phyloP scores from a whole-genome alignment of 176 grass and related monocot genomes.

The Poa pratensis region DNA sequence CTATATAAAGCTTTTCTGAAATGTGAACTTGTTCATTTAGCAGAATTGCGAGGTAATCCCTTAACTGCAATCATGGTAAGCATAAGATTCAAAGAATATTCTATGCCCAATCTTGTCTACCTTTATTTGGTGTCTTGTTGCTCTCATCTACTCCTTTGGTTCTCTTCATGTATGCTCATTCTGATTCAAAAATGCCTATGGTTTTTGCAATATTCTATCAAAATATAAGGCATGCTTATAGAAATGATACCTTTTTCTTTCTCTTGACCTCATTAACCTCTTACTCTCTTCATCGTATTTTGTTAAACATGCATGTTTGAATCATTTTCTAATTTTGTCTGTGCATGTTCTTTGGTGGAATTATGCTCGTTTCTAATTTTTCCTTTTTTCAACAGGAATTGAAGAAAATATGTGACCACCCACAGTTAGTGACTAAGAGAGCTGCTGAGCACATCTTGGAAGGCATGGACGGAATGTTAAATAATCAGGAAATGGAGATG shows the following conservation, averaged over 20 bases:
- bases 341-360: background rate
- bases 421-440: constrained; percentile 78
- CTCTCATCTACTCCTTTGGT: background rate
- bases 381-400: constrained; percentile 62
- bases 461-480: constrained; percentile 79
- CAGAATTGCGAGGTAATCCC: constrained; percentile 54
- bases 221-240: background rate
- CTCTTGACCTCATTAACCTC: background rate
- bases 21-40: constrained; percentile 68
- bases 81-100: constrained; percentile 30
- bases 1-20: constrained; percentile 95
- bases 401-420: constrained; percentile 96
- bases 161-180: background rate
- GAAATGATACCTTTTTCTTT: background rate
- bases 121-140: constrained; percentile 38
- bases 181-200: background rate
- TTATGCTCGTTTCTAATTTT: constrained; percentile 12
- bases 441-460: constrained; percentile 81
- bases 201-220: background rate
- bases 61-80: constrained; percentile 76
- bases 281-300: constrained; percentile 8
- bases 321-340: background rate
- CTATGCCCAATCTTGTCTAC: constrained; percentile 25
- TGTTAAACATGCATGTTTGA: background rate
- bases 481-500: constrained; percentile 67